phyloP scores from a whole-genome alignment of 768 basidiomycete genomes.

The Calocybe indica region DNA sequence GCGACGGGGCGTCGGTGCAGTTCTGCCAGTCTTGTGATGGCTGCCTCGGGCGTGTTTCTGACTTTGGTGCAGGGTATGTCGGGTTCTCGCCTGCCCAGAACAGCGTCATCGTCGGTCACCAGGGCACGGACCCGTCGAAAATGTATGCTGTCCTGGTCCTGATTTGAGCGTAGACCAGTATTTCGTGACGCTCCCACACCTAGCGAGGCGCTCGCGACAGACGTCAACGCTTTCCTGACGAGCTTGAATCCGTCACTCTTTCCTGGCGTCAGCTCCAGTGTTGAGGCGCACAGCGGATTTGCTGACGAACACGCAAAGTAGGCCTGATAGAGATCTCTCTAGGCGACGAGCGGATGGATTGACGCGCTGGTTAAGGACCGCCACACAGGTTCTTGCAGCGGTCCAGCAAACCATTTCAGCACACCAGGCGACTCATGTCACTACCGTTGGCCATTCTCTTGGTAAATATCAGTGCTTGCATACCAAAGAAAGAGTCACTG shows the following conservation, averaged over 20 bases:
- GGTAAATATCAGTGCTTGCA: slow-evolving; percentile 13
- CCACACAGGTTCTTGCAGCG: slow-evolving; percentile 31
- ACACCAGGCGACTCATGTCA: slow-evolving; percentile 29
- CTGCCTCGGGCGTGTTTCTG: neutral
- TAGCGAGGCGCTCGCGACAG: slow-evolving; percentile 33
- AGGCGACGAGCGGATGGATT: neutral
- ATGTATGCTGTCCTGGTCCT: slow-evolving; percentile 19
- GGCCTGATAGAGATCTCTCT: slow-evolving; percentile 1
- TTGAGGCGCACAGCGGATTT: slow-evolving; percentile 42
- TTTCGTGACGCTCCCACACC: neutral
- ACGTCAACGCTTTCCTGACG: slow-evolving; percentile 25
- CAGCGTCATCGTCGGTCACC: slow-evolving; percentile 5
- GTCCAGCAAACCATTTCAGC: slow-evolving; percentile 29
- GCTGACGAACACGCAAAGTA: slow-evolving; percentile 34
- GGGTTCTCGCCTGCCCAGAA: slow-evolving; percentile 10
- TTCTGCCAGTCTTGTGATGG: slow-evolving; percentile 24
- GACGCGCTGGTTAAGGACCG: slow-evolving; percentile 25
- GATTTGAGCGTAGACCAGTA: neutral
- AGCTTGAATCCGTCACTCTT: slow-evolving; percentile 33
- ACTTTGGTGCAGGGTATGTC: slow-evolving; percentile 9
- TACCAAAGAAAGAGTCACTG: neutral
- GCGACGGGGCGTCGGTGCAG: slow-evolving; percentile 30
- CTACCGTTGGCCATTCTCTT: slow-evolving; percentile 43
- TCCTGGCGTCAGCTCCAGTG: slow-evolving; percentile 36
- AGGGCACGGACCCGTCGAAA: slow-evolving; percentile 9